These are phyloP conservation scores for Setaria viridis DNA, from an alignment of 202 grass and related monocot genomes.

Conservation along the genomic window DNA sequence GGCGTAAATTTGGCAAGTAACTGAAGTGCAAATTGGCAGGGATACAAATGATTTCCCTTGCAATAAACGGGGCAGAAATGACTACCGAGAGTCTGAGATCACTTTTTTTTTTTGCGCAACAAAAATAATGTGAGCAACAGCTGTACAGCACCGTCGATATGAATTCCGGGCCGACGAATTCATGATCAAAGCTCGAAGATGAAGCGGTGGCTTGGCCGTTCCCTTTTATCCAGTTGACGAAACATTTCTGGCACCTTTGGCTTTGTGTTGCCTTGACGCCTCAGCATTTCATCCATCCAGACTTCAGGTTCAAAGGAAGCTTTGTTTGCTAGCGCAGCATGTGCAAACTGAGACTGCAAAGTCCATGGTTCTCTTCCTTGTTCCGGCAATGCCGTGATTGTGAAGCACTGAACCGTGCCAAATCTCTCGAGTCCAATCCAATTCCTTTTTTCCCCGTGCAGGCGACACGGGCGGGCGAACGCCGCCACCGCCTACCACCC, in stretches of 20 bases:
- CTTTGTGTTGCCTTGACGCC: constrained; percentile 10
- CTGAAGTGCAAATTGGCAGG: not conserved
- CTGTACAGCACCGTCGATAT: no score
- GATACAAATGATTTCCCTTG: not conserved
- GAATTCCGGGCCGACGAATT: no score
- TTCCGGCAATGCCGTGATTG: not conserved
- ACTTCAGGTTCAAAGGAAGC: not conserved
- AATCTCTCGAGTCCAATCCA: not conserved
- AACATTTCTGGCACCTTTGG: not conserved
- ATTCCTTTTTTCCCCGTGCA: no score
- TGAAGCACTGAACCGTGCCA: no score
- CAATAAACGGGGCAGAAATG: not conserved
- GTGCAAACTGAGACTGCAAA: not conserved
- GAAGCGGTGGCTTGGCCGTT: not conserved
- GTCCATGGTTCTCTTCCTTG: no score
- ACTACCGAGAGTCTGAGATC: not conserved
- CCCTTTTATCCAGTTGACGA: not conserved
- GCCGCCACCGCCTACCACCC: no score
- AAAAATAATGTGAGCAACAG: no score
- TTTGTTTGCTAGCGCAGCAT: not conserved
- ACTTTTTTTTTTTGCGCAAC: no score
- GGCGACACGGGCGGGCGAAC: no score
- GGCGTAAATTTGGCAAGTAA: not conserved
- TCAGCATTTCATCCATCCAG: not conserved
- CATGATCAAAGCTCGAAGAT: not conserved